phyloP scores from a whole-genome alignment of 2,329 filamentous ascomycete genomes.

The Mariannaea elegans region DNA sequence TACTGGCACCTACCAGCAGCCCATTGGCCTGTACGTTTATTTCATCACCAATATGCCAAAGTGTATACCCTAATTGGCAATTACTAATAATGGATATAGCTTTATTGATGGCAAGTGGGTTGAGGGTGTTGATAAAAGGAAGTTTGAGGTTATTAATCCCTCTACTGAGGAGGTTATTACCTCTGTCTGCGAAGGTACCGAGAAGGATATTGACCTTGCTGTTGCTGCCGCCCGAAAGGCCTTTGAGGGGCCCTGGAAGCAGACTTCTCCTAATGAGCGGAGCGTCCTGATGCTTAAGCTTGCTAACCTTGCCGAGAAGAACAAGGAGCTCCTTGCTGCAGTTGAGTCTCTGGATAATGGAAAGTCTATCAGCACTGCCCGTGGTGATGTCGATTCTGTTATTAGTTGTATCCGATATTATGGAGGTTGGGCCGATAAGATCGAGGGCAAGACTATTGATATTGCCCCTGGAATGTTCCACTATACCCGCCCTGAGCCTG shows the following conservation, averaged over 20 bases:
- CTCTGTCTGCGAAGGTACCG: conserved; percentile 83
- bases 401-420: conserved; percentile 76
- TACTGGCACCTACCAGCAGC: conserved; percentile 67
- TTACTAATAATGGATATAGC: conserved; percentile 52
- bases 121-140: conserved; percentile 81
- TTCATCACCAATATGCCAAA: not conserved
- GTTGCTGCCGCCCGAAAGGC: conserved; percentile 87
- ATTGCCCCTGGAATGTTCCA: conserved; percentile 81
- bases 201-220: conserved; percentile 85
- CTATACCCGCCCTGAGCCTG: conserved; percentile 81
- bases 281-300: conserved; percentile 77
- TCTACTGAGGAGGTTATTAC: conserved; percentile 84
- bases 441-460: conserved; percentile 86
- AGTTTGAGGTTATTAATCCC: conserved; percentile 93
- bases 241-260: conserved; percentile 77
- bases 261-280: conserved; percentile 75
- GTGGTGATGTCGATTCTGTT: conserved; percentile 75
- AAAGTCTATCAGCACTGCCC: conserved; percentile 80
- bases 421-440: conserved; percentile 92
- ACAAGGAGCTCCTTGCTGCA: conserved; percentile 77
- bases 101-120: conserved; percentile 97
- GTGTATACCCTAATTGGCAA: not conserved
- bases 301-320: conserved; percentile 81
- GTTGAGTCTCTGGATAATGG: conserved; percentile 91
- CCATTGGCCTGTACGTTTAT: conserved; percentile 66